Evolutionary conservation across 495 filamentous ascomycete genomes (phyloP).

Genomic region (Xylaria grammica): DNA sequence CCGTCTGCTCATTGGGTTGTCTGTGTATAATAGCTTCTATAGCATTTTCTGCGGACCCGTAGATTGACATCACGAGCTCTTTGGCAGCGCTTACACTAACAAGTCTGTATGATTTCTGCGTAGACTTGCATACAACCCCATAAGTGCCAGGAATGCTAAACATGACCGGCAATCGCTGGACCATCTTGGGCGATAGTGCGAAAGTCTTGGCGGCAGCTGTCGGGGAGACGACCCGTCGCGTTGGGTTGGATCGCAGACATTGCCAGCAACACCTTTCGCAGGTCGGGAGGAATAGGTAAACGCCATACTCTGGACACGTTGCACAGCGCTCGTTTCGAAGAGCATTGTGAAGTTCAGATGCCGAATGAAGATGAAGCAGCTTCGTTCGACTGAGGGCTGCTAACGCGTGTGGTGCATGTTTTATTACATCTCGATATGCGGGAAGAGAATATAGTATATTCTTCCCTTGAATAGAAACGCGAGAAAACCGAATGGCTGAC

Average conservation of each 20-base stretch:
- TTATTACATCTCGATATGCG: conserved; percentile 14
- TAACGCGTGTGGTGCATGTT: conserved; percentile 8
- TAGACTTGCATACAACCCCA: background rate
- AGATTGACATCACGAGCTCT: conserved; percentile 1
- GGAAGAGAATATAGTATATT: background rate
- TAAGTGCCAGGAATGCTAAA: conserved; percentile 11
- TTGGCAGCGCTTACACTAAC: conserved; percentile 16
- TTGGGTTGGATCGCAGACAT: conserved; percentile 13
- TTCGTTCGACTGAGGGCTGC: background rate
- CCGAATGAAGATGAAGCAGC: conserved; percentile 15
- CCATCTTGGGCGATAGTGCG: background rate
- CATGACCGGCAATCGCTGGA: conserved; percentile 9
- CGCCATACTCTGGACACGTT: conserved; percentile 16
- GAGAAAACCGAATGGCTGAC: conserved; percentile 5
- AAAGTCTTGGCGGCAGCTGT: background rate
- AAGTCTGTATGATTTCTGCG: conserved; percentile 7
- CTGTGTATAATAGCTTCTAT: conserved; percentile 5
- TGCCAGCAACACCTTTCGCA: conserved; percentile 20
- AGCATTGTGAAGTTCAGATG: conserved; percentile 12
- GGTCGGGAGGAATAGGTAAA: conserved; percentile 17
- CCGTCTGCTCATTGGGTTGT: background rate
- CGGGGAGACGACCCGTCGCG: conserved; percentile 1
- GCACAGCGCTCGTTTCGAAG: conserved; percentile 8
- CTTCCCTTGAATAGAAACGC: conserved; percentile 11
- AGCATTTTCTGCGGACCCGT: conserved; percentile 1